A percentile compares a stretch with the other conserved stretches of the same genome.
phyloP scores from a whole-genome alignment of 148 eudicot genomes.

The Vaccinium vitisidaea region DNA sequence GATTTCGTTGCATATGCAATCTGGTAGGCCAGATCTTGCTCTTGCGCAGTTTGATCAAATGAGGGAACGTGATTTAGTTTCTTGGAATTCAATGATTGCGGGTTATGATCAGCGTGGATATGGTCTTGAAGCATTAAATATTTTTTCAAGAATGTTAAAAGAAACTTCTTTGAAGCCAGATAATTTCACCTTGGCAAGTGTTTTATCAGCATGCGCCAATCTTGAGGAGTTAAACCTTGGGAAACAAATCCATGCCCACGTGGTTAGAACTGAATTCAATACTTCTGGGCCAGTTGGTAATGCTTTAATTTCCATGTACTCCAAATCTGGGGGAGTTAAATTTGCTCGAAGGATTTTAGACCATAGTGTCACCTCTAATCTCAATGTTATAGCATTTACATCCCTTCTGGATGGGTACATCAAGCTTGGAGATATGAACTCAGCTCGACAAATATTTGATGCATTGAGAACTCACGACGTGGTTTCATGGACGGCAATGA shows the following conservation, averaged over 20 bases:
- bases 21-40: slow-evolving; percentile 47
- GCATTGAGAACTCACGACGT: slow-evolving; percentile 32
- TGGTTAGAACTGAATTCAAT: slow-evolving; percentile 23
- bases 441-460: slow-evolving; percentile 38
- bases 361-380: slow-evolving; percentile 13
- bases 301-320: slow-evolving; percentile 40
- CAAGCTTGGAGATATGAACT: slow-evolving; percentile 36
- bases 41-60: slow-evolving; percentile 53
- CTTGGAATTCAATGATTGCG: slow-evolving; percentile 38
- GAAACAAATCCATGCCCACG: slow-evolving; percentile 35
- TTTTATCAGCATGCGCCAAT: slow-evolving; percentile 39
- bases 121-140: slow-evolving; percentile 26
- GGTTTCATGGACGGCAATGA: slow-evolving; percentile 45
- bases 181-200: slow-evolving; percentile 37
- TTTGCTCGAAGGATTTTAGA: slow-evolving; percentile 27
- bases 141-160: slow-evolving; percentile 28
- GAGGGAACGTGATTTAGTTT: slow-evolving; percentile 49
- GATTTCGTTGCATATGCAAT: slow-evolving; percentile 61
- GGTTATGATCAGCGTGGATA: slow-evolving; percentile 35
- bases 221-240: slow-evolving; percentile 27
- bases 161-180: slow-evolving; percentile 34
- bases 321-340: slow-evolving; percentile 35
- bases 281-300: slow-evolving; percentile 31
- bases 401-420: slow-evolving; percentile 38
- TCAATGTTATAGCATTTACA: slow-evolving; percentile 37